Evolutionary conservation across 345 rosid genomes (phyloP), one percentile per base, ranked within the genome.

Genomic region (Lagerstroemia speciosa): DNA sequence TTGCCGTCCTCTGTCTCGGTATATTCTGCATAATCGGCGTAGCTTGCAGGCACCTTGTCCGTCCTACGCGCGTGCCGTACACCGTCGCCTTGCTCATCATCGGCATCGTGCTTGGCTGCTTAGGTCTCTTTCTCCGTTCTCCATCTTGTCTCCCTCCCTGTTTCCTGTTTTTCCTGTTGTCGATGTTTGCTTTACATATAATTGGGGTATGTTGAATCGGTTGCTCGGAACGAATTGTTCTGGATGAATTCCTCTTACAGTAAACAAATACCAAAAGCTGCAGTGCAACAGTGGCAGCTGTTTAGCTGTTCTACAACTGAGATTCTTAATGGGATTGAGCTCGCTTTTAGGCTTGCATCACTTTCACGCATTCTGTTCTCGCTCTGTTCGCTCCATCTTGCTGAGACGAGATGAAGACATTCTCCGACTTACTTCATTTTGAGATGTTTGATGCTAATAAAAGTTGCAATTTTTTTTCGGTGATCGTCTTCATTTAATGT

Each of bases 1-100:
- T 88, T 64, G 86, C 93, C 26, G 92, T 94, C 73, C 26, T 86
- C 65, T 94, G 91, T 73, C 83, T 89, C 46, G 96, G 90, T 6
- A 37, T 91, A 48, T 83, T 82, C 77, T 76, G 91, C 78, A 80
- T 84, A 31, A 84, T 91, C 41, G 99, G 97, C 60, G 85, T 88
- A 31, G 99, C 90, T 17, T 83, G 75, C 17, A 73, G 97, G 68
- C 97, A 89, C 65, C 40, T 85, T 68, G 74, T 94, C 50, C 87
- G 97, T 0, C 94, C 97, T 1, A 94, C 96, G 62, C 76, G 95
- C 53, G 95, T 94, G 48, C 99, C 97, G 9, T 94, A 91, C 78
- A 94, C 97, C 26, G 93, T 91, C 69, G 96, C 95, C 69, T 79
- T 94, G 20, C 96, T 94, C 72, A 69, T 89, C 41, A 78, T 89